Evolutionary conservation across 495 filamentous ascomycete species (phyloP).

Genomic region (Tuber calosporum): DNA sequence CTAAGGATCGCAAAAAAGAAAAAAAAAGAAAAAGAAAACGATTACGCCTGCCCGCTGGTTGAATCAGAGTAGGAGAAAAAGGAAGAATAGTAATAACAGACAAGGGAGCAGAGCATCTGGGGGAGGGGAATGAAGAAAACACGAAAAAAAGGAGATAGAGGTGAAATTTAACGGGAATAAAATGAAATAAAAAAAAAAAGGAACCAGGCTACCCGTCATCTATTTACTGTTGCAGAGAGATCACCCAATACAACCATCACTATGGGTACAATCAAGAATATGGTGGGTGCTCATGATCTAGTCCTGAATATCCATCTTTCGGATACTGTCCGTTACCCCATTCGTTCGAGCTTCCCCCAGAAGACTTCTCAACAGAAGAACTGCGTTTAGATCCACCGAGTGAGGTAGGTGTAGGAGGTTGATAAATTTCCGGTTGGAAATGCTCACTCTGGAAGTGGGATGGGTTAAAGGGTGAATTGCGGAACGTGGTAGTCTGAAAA

Average conservation of each 20-base stretch:
- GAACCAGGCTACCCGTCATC: conserved; percentile 36
- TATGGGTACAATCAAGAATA: conserved; percentile 28
- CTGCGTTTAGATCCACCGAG: conserved; percentile 25
- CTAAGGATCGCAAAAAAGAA: not conserved
- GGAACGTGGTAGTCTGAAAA: conserved; percentile 52
- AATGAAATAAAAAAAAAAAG: conserved; percentile 24
- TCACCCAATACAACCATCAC: conserved; percentile 18
- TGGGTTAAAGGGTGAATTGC: conserved; percentile 66
- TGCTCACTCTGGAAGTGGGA: conserved; percentile 78
- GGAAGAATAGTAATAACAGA: not conserved
- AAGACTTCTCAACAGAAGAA: conserved; percentile 33
- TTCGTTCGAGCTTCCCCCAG: conserved; percentile 26
- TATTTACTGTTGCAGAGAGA: conserved; percentile 35
- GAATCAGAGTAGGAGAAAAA: not conserved
- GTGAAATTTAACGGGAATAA: conserved; percentile 6
- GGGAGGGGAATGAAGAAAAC: not conserved
- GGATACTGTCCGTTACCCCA: conserved; percentile 24
- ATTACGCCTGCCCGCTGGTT: conserved; percentile 5
- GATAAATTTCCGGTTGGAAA: conserved; percentile 64
- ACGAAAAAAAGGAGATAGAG: not conserved
- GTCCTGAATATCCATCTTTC: conserved; percentile 30
- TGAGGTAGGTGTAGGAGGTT: conserved; percentile 37
- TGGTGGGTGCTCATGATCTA: conserved; percentile 23
- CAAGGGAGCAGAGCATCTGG: not conserved
- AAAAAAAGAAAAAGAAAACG: not conserved